Evolutionary conservation across 495 filamentous ascomycete genomes (phyloP).

Genomic region (Neurospora sublineolata): DNA sequence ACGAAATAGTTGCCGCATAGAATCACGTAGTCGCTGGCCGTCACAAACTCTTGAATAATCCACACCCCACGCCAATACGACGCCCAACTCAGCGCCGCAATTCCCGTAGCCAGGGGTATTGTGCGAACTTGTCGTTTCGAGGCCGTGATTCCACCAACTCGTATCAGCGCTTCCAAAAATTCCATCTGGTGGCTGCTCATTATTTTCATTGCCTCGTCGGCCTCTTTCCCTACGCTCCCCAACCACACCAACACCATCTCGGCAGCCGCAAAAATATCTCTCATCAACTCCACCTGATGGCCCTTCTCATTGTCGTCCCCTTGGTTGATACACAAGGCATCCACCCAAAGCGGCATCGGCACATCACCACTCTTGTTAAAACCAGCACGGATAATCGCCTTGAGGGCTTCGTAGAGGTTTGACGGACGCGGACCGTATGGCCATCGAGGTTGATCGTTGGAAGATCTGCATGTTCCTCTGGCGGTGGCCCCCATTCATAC

Average conservation of each 20-base stretch:
- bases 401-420: neutral
- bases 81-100: too few relatives aligned
- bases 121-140: too few relatives aligned
- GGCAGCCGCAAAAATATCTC: slow-evolving; percentile 20
- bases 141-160: too few relatives aligned
- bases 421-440: neutral
- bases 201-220: neutral
- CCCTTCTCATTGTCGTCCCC: slow-evolving; percentile 16
- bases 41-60: neutral
- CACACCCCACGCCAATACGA: neutral
- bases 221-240: slow-evolving; percentile 1
- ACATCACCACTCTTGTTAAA: neutral
- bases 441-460: neutral
- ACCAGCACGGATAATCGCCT: neutral
- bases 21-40: neutral
- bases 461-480: accelerated
- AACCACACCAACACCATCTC: slow-evolving; percentile 21
- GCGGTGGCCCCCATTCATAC: neutral
- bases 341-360: slow-evolving; percentile 9
- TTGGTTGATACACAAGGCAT: slow-evolving; percentile 33
- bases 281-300: slow-evolving; percentile 25
- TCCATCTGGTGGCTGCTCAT: too few relatives aligned
- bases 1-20: neutral
- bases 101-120: too few relatives aligned
- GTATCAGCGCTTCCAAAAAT: too few relatives aligned